Base-by-base conservation (phyloP, 177 flowering plant genomes). In the Vitis hybrid region DNA sequence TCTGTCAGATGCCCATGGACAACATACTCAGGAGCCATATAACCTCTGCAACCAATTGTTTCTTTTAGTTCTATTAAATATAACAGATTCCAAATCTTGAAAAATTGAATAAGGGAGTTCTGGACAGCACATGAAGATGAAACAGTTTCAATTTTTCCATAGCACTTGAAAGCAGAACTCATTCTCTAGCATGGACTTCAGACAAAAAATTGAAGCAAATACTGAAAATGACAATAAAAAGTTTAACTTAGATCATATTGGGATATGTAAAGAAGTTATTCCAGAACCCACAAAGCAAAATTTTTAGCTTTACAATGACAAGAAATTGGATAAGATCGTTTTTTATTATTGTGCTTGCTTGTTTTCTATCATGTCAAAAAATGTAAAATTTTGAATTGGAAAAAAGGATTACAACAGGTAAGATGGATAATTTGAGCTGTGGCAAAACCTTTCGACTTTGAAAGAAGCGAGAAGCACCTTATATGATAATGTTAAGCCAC, bases 11-110 rank as follows among this genome's bases (percentile, higher is more conserved):
- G 81, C 27, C 81, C 81, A 72, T 75, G 79, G 14, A 72, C 68
- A n/a, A 76, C 60, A 59, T 79, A 79, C 73, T 79, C 81, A 4
- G 81, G 81, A 61, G 81, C 76, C 81, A 79, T 72, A 59, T 79
- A 79, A 14, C 79, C 69, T 58, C 69, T 65, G 67, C 62, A 70
- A 61, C 4, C 27, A 32, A 21, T 15, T 17, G n/a, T 24, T 50
- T 32, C 27, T 60, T 11, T 69, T 15, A 69, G 64, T 58, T n/a
- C 24, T 18, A 6, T 11, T 13, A 46, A 46, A 52, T 8, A 18
- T 4, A 35, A 67, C 30, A 46, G 4, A 64, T 19, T 56, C 19
- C 50, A 67, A 17, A 18, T 56, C 14, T 52, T n/a, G 17, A 61
- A 57, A 11, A 17, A 63, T n/a, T 35, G 11, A 63, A n/a, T n/a